These are phyloP conservation scores for Hypomontagnella monticulosa DNA, from an alignment of 495 filamentous ascomycete genomes.

Conservation along the genomic window DNA sequence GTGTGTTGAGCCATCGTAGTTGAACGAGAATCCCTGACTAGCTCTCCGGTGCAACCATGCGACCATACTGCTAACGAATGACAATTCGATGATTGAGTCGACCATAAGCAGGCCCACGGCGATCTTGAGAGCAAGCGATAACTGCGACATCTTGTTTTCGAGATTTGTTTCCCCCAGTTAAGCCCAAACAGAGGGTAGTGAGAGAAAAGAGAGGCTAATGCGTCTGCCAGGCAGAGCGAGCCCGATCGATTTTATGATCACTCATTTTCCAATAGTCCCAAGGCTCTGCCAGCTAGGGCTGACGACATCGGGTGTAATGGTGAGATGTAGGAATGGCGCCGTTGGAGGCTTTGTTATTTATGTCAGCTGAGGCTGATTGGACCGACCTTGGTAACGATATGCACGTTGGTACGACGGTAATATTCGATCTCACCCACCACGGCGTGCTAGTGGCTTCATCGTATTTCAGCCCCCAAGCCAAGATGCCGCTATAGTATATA, in stretches of 20 bases:
- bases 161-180: neutral
- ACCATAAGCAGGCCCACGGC: slow-evolving; percentile 52
- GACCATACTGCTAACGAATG: slow-evolving; percentile 60
- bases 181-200: neutral
- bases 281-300: slow-evolving; percentile 31
- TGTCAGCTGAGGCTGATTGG: slow-evolving; percentile 31
- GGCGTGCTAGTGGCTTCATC: slow-evolving; percentile 14
- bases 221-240: slow-evolving; percentile 2
- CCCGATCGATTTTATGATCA: slow-evolving; percentile 25
- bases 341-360: slow-evolving; percentile 18
- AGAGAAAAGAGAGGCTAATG: neutral
- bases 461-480: slow-evolving; percentile 18
- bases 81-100: slow-evolving; percentile 56
- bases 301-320: slow-evolving; percentile 21
- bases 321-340: slow-evolving; percentile 3
- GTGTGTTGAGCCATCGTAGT: slow-evolving; percentile 43
- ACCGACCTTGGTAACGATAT: slow-evolving; percentile 8
- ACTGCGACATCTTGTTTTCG: slow-evolving; percentile 24
- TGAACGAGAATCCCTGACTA: slow-evolving; percentile 49
- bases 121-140: slow-evolving; percentile 37
- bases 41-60: slow-evolving; percentile 55
- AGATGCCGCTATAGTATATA: neutral
- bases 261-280: slow-evolving; percentile 1
- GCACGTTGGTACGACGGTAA: slow-evolving; percentile 17
- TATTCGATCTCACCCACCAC: slow-evolving; percentile 27